These are phyloP conservation scores for Penicillium tannophilum DNA, from an alignment of 495 filamentous ascomycete genomes.

Conservation along the genomic window DNA sequence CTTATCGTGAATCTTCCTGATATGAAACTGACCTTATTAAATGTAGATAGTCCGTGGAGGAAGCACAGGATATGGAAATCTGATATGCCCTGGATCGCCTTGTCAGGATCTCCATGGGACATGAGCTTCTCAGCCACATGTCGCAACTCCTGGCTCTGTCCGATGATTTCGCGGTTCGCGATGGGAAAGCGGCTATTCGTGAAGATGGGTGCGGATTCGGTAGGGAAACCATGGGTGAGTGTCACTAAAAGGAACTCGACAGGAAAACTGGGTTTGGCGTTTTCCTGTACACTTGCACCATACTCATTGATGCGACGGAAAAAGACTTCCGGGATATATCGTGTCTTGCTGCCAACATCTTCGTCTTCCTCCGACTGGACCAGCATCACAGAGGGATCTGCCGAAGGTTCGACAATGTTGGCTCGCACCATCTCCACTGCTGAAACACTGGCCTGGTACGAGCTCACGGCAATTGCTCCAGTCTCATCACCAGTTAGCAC, in stretches of 20 bases:
- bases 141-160: slow-evolving; percentile 75
- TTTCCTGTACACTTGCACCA: slow-evolving; percentile 92
- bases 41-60: slow-evolving; percentile 74
- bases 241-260: slow-evolving; percentile 96
- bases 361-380: slow-evolving; percentile 91
- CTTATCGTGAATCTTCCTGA: neutral
- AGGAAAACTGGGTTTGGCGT: slow-evolving; percentile 93
- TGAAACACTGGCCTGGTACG: slow-evolving; percentile 92
- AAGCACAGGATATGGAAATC: slow-evolving; percentile 94
- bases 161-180: slow-evolving; percentile 84
- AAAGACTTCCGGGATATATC: slow-evolving; percentile 98
- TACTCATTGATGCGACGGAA: slow-evolving; percentile 96
- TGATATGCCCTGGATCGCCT: slow-evolving; percentile 69
- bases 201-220: slow-evolving; percentile 73
- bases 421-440: slow-evolving; percentile 96
- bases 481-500: slow-evolving; percentile 89
- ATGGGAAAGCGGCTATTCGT: slow-evolving; percentile 73
- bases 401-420: slow-evolving; percentile 92
- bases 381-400: slow-evolving; percentile 91
- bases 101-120: slow-evolving; percentile 59
- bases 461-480: slow-evolving; percentile 82
- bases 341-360: slow-evolving; percentile 63
- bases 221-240: slow-evolving; percentile 95
- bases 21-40: slow-evolving; percentile 70
- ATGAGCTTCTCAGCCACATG: slow-evolving; percentile 63